phyloP scores from a whole-genome alignment of 176 grass and related monocot species.

The Lolium multiflorum region DNA sequence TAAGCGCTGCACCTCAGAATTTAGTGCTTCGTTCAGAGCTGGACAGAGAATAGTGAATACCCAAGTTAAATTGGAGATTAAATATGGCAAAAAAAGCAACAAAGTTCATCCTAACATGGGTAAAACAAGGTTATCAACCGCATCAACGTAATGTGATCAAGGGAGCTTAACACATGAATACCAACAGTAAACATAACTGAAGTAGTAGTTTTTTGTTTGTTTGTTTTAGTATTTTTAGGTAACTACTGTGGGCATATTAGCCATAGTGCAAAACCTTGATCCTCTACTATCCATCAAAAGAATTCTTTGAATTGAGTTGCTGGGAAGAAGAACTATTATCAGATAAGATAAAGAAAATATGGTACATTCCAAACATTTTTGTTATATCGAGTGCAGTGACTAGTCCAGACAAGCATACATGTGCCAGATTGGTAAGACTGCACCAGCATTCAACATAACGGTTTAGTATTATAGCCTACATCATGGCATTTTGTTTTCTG shows the following conservation, averaged over 20 bases:
- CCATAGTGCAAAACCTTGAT: neutral
- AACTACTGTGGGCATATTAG: no score
- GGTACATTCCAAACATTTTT: neutral
- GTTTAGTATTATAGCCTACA: slow-evolving; percentile 21
- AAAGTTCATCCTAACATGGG: neutral
- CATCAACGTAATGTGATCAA: neutral
- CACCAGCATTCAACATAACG: slow-evolving; percentile 13
- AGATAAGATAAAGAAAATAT: slow-evolving; percentile 4
- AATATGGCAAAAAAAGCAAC: slow-evolving; percentile 6
- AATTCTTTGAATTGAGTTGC: slow-evolving; percentile 6
- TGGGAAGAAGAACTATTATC: neutral
- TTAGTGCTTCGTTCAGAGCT: slow-evolving; percentile 84
- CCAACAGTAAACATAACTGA: slow-evolving; percentile 17
- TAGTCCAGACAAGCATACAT: slow-evolving; percentile 18
- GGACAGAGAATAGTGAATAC: slow-evolving; percentile 38
- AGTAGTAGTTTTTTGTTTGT: neutral
- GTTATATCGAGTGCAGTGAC: neutral
- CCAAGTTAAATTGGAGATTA: slow-evolving; percentile 15
- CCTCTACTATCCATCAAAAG: neutral
- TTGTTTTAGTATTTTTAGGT: no score
- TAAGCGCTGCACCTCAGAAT: slow-evolving; percentile 57
- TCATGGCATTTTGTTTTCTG: slow-evolving; percentile 8
- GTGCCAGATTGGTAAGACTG: neutral
- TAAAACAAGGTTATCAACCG: slow-evolving; percentile 4
- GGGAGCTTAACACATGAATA: neutral